Conservation (phyloP, 441 rosid genomes). For the Jatropha multifida region DNA sequence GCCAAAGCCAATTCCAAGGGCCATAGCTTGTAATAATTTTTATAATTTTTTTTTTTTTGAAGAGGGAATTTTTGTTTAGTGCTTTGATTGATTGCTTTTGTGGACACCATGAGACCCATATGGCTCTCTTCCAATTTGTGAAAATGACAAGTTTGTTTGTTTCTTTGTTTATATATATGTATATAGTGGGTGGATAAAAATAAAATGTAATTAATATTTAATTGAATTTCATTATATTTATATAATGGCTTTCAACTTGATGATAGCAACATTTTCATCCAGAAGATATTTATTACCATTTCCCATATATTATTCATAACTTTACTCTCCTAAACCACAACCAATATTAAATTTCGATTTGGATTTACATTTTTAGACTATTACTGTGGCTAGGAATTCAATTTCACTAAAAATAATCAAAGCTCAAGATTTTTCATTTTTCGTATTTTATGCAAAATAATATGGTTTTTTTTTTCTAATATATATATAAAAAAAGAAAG, state of each 20-base stretch:
- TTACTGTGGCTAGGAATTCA: too few species aligned
- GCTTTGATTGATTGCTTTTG: constrained; percentile 24
- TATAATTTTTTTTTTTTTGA: background rate
- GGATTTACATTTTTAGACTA: too few species aligned
- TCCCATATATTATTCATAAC: background rate
- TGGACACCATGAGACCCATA: constrained; percentile 23
- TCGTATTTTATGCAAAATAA: too few species aligned
- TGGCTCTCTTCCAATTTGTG: constrained; percentile 22
- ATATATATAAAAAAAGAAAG: too few species aligned
- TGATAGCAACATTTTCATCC: background rate
- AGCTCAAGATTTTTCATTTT: too few species aligned
- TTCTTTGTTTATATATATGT: background rate
- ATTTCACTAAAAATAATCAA: too few species aligned
- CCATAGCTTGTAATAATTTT: background rate
- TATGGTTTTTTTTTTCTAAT: too few species aligned
- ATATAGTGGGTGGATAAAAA: background rate
- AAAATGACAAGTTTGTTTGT: constrained; percentile 29
- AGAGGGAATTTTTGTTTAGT: constrained; percentile 8
- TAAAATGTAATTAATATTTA: constrained; percentile 2
- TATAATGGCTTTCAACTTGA: constrained; percentile 3
- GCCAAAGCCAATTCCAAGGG: constrained; percentile 15
- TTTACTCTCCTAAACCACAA: background rate
- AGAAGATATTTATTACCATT: background rate
- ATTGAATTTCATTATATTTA: background rate
- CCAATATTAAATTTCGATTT: background rate